These are phyloP conservation scores for Hamamelis virginiana DNA, from an alignment of 164 flowering plant genomes.

Conservation along the genomic window DNA sequence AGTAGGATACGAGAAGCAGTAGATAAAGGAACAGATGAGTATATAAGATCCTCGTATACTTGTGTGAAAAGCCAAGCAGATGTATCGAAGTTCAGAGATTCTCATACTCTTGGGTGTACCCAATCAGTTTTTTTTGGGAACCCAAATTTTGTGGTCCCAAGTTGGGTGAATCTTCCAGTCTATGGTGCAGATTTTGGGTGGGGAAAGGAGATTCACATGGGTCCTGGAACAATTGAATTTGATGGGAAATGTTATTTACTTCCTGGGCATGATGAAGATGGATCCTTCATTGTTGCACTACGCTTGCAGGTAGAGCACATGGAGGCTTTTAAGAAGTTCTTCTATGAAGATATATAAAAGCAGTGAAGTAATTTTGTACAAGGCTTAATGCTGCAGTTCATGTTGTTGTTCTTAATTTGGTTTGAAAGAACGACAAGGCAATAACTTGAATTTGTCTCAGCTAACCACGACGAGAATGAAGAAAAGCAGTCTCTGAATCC, in stretches of 20 bases:
- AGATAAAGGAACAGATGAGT: conserved; percentile 17
- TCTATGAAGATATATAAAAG: conserved; percentile 32
- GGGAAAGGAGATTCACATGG: conserved; percentile 48
- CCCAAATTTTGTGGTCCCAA: conserved; percentile 32
- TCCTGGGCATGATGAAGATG: conserved; percentile 37
- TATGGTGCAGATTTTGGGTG: conserved; percentile 45
- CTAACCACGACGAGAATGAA: no score
- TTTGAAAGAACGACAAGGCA: no score
- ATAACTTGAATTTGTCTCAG: no score
- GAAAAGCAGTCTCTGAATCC: no score
- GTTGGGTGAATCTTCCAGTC: conserved; percentile 35
- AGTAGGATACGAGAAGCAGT: conserved; percentile 21
- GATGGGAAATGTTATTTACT: conserved; percentile 41
- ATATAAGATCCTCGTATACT: conserved; percentile 12
- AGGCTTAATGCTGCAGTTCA: no score
- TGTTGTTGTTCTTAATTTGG: no score
- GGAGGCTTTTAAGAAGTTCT: conserved; percentile 35
- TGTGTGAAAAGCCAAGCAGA: conserved; percentile 13
- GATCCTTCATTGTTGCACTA: conserved; percentile 33
- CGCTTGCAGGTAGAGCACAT: conserved; percentile 37
- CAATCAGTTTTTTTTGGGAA: conserved; percentile 23
- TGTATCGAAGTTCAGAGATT: not conserved
- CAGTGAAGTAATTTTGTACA: no score
- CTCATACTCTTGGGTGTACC: not conserved
- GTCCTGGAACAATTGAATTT: conserved; percentile 30